phyloP scores from a whole-genome alignment of 2,329 filamentous ascomycete genomes.

The Chaetomium olivaceum region DNA sequence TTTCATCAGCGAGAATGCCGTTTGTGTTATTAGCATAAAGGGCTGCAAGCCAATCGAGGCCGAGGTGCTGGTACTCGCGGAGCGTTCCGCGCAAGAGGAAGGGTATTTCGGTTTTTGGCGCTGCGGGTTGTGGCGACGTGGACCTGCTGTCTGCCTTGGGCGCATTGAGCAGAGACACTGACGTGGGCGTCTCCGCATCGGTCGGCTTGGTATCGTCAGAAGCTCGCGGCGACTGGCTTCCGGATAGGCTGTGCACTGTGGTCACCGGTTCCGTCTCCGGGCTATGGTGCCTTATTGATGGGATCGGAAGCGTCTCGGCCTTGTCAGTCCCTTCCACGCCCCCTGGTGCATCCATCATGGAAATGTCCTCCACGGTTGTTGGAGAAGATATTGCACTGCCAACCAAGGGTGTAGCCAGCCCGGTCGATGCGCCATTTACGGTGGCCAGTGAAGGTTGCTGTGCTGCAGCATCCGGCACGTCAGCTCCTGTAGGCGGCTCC shows the following conservation, averaged over 20 bases:
- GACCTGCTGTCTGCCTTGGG: conserved; percentile 39
- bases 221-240: conserved; percentile 50
- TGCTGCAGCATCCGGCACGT: not conserved
- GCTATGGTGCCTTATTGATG: conserved; percentile 39
- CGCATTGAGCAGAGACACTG: conserved; percentile 40
- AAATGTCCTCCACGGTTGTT: conserved; percentile 24
- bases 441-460: not conserved
- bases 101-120: conserved; percentile 70
- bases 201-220: conserved; percentile 56
- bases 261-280: conserved; percentile 48
- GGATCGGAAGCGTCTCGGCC: conserved; percentile 32
- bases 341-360: conserved; percentile 33
- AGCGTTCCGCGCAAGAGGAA: conserved; percentile 83
- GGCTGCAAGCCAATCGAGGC: conserved; percentile 94
- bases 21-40: conserved; percentile 92
- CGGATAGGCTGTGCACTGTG: conserved; percentile 46
- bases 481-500: not conserved
- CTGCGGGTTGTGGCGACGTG: conserved; percentile 38
- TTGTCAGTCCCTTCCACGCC: conserved; percentile 20
- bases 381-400: not conserved
- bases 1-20: conserved; percentile 95
- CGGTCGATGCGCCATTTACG: not conserved
- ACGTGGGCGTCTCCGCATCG: conserved; percentile 48
- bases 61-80: conserved; percentile 94
- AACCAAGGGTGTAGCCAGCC: too few relatives aligned